Evolutionary conservation across 148 eudicot species (phyloP), one percentile per base, ranked within the genome.

Genomic region (Beta vulgaris): DNA sequence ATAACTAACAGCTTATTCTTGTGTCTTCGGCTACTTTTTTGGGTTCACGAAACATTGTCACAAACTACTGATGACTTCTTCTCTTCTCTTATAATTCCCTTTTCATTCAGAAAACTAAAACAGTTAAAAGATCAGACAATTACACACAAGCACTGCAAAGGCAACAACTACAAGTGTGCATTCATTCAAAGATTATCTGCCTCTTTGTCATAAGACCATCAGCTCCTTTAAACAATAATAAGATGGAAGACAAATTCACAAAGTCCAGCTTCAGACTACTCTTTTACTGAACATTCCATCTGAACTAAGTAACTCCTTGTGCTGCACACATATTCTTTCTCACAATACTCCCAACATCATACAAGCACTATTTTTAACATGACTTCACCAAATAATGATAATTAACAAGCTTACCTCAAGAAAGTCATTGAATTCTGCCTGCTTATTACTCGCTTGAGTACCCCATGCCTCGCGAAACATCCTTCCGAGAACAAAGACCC

Each of bases 401-500:
- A 31, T 28, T 39, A 81, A 13, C 44, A 42, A 43, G 37, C 37
- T 72, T 67, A 87, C 99, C 97, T 92, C 94, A 59, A 95, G 92
- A 76, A 85, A 95, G n/a, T 88, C 92, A 71, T 90, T 92, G 82
- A 95, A 92, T 80, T 95, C 96, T 69, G 92, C 86, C 82, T 95
- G 97, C 84, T 90, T 95, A 76, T 79, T 86, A 74, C 83, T 74
- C n/a, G 97, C 96, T 80, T 78, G 83, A 59, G 75, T 26, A 29
- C 96, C 97, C 99, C 99, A 95, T 74, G 97, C 92, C 85, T 90
- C 94, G 71, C 88, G 83, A 74, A 95, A 89, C 85, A 77, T 88
- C 84, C 94, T 87, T 79, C 92, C 99, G 77, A 95, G 97, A 74
- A 95, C 99, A 85, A 95, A 92, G 66, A 92, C 94, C 64, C 99